Evolutionary conservation across 192 early-diverging fungal species (phyloP), one percentile per base, ranked within the genome.

Genomic region (Powellomyces hirtus): DNA sequence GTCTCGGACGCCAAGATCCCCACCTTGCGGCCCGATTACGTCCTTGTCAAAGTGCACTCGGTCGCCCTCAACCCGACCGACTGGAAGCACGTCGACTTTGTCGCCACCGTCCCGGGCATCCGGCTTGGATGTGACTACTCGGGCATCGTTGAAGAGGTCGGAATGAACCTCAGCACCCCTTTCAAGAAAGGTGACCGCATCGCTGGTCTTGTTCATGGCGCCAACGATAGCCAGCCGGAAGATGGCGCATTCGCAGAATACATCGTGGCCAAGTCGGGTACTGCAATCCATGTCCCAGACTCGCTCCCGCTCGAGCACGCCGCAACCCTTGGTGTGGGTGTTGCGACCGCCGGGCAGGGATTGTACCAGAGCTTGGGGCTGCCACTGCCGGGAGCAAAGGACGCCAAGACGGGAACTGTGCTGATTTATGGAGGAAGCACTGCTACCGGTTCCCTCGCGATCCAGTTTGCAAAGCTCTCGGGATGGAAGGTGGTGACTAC

Each of bases 1-100:
- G 31, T 59, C 27, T 27, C 45, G 56, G 20, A 71, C 24, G 51
- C 52, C 16, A n/a, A 62, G 20, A 68, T 53, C 22, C 75, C 75
- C 2, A 7, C 7, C 10, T 40, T 63, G 14, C 40, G 46, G 10
- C 59, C 38, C 14, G 51, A 57, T 27, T 62, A 77, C 31, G 31
- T 77, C 13, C 72, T 77, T 35, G 68, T 77, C 61, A 51, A 75
- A 33, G 57, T 66, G 34, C 14, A 29, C 27, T 36, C 61, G 13
- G 73, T 68, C 14, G 72, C 59, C n/a, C 61, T 56, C 11, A 77
- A 77, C 59, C 75, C 75, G 18, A 75, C 72, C 0, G 76, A 78
- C 64, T 78, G 76, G 76, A 78, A 78, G 38, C 72, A 78, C 42
- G 58, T 74, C 51, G 71, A 75, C 35, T 76, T 27, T 52, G 24